These are phyloP conservation scores for Thelonectria olida DNA, from an alignment of 2,329 filamentous ascomycete genomes.

Conservation along the genomic window DNA sequence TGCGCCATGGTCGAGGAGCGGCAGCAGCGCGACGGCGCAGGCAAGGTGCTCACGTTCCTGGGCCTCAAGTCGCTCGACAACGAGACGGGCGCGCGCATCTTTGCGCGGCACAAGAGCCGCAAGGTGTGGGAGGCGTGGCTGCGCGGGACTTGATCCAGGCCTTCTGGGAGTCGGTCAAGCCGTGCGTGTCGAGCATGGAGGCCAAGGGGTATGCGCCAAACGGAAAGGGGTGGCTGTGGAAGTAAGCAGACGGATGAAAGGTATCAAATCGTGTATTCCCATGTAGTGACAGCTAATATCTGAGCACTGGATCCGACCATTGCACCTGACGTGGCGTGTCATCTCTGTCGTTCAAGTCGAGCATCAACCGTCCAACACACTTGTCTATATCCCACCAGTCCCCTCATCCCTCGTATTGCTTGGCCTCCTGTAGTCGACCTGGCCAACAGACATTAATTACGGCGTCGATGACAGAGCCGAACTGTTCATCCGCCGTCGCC, in stretches of 20 bases:
- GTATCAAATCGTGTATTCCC: not conserved
- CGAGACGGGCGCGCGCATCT: conserved; percentile 31
- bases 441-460: not conserved
- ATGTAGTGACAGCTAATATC: not conserved
- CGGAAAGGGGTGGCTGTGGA: conserved; percentile 39
- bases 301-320: not conserved
- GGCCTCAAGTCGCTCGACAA: conserved; percentile 34
- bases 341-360: not conserved
- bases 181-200: conserved; percentile 28
- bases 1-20: conserved; percentile 27
- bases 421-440: not conserved
- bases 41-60: conserved; percentile 34
- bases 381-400: not conserved
- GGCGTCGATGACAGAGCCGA: too few species aligned
- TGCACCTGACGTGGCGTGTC: not conserved
- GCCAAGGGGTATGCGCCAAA: conserved; percentile 32
- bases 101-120: conserved; percentile 33
- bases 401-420: not conserved
- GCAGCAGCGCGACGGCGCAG: conserved; percentile 15
- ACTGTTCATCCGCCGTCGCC: not conserved
- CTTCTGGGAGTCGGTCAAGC: conserved; percentile 36
- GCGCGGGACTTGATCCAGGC: conserved; percentile 21
- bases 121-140: conserved; percentile 33
- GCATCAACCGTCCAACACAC: not conserved
- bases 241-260: conserved; percentile 14